These are phyloP conservation scores for Xylaria castorea DNA, from an alignment of 495 filamentous ascomycete species.

Conservation along the genomic window DNA sequence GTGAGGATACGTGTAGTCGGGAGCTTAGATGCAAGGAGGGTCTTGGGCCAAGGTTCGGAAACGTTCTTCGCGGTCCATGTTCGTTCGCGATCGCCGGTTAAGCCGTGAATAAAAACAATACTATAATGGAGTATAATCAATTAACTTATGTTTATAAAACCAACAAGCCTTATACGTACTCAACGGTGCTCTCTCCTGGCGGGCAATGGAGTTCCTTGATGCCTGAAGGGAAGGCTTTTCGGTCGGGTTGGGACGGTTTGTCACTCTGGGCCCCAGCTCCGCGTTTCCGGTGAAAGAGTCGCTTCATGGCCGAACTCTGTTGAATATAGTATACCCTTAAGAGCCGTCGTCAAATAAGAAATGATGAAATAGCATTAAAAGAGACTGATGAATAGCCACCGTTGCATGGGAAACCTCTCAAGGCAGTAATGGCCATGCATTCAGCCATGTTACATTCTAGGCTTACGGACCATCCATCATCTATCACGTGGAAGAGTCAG, in stretches of 20 bases:
- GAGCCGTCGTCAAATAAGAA: not conserved
- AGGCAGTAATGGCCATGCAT: not conserved
- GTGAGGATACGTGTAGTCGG: constrained; percentile 37
- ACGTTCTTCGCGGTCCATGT: constrained; percentile 37
- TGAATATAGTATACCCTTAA: not conserved
- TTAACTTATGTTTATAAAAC: not conserved
- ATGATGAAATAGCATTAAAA: not conserved
- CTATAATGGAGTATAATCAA: not conserved
- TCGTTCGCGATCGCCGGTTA: constrained; percentile 38
- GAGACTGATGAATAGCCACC: not conserved
- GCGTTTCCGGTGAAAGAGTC: not conserved
- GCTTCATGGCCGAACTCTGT: not conserved
- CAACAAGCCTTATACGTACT: not conserved
- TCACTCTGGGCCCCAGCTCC: not conserved
- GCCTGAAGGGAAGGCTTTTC: not conserved
- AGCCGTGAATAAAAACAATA: constrained; percentile 43
- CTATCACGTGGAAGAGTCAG: not conserved
- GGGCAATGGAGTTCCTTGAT: not conserved
- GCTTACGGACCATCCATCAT: not conserved
- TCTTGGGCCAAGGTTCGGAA: constrained; percentile 37
- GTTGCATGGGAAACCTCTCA: not conserved
- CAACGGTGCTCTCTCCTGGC: not conserved
- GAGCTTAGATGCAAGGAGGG: constrained; percentile 33
- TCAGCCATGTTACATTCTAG: not conserved
- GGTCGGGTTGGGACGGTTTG: not conserved